Conservation (phyloP, 192 early-diverging fungal species). For the Gryganskiella cystojenkinii region DNA sequence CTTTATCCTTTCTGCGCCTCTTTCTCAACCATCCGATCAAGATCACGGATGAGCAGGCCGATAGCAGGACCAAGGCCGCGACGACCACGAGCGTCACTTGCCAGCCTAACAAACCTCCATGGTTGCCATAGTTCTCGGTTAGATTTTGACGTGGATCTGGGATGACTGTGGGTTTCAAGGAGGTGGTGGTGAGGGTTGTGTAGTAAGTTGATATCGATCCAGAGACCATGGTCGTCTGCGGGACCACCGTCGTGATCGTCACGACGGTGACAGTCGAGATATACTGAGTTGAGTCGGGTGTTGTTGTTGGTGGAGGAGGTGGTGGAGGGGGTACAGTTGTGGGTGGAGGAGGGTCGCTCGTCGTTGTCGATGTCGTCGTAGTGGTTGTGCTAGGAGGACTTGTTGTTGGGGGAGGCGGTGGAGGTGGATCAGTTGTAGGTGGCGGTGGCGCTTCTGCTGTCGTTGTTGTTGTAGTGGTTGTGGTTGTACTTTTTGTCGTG, state of each 20-base stretch:
- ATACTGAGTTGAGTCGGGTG: conserved; percentile 32
- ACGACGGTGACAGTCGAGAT: conserved; percentile 28
- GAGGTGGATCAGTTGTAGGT: not conserved
- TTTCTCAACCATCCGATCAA: conserved; percentile 13
- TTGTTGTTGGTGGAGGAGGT: not conserved
- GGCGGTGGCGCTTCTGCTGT: conserved; percentile 4
- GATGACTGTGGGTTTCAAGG: conserved; percentile 16
- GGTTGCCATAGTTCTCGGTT: not conserved
- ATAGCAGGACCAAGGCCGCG: conserved; percentile 1
- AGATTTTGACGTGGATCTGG: conserved; percentile 25
- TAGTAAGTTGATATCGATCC: conserved; percentile 19
- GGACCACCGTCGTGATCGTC: conserved; percentile 22
- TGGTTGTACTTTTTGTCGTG: not conserved
- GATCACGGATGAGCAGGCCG: not conserved
- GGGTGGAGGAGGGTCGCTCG: not conserved
- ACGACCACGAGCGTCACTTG: conserved; percentile 20
- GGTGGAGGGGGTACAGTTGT: not conserved
- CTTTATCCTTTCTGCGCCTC: not conserved
- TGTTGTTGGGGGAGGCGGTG: not conserved
- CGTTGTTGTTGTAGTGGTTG: not conserved
- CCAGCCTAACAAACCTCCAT: conserved; percentile 1
- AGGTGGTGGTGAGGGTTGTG: not conserved
- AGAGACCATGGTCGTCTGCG: conserved; percentile 27
- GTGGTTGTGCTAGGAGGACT: not conserved
- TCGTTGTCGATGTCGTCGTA: not conserved